phyloP scores from a whole-genome alignment of 2,329 filamentous ascomycete species.

The Pochonia chlamydosporia region DNA sequence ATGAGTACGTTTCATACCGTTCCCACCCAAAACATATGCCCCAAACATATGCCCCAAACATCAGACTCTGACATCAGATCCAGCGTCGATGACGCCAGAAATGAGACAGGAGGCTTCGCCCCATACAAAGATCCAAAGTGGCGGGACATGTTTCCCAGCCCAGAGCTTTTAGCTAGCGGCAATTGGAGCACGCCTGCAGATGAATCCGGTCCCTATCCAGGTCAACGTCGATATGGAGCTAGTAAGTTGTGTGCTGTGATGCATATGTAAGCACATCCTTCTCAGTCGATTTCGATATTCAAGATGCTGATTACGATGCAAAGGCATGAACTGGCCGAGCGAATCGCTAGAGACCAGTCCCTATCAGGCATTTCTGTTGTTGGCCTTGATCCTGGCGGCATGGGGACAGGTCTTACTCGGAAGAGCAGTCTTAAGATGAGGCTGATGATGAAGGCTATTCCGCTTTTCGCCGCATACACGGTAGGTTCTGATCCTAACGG shows the following conservation, averaged over 20 bases:
- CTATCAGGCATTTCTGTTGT: slow-evolving; percentile 29
- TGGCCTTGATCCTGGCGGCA: slow-evolving; percentile 32
- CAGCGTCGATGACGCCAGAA: slow-evolving; percentile 23
- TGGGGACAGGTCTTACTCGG: slow-evolving; percentile 25
- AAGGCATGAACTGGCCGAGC: slow-evolving; percentile 28
- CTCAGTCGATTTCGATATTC: background rate
- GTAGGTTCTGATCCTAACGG: slow-evolving; percentile 28
- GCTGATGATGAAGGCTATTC: slow-evolving; percentile 18
- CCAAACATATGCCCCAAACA: no score
- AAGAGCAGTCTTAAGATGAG: slow-evolving; percentile 18
- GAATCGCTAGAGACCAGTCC: slow-evolving; percentile 26
- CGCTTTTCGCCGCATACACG: slow-evolving; percentile 16
- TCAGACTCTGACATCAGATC: no score
- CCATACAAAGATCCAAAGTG: slow-evolving; percentile 19
- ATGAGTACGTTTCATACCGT: no score
- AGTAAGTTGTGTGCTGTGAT: slow-evolving; percentile 31
- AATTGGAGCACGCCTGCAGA: slow-evolving; percentile 26
- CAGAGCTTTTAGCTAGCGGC: slow-evolving; percentile 25
- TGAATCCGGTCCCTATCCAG: slow-evolving; percentile 18
- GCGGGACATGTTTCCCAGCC: slow-evolving; percentile 22
- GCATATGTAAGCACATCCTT: slow-evolving; percentile 21
- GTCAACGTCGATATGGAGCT: slow-evolving; percentile 31
- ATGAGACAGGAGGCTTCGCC: slow-evolving; percentile 13
- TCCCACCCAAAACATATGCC: no score
- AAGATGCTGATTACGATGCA: slow-evolving; percentile 7